These are phyloP conservation scores for Nemania sp. DNA, from an alignment of 2,329 filamentous ascomycete genomes.

Conservation along the genomic window DNA sequence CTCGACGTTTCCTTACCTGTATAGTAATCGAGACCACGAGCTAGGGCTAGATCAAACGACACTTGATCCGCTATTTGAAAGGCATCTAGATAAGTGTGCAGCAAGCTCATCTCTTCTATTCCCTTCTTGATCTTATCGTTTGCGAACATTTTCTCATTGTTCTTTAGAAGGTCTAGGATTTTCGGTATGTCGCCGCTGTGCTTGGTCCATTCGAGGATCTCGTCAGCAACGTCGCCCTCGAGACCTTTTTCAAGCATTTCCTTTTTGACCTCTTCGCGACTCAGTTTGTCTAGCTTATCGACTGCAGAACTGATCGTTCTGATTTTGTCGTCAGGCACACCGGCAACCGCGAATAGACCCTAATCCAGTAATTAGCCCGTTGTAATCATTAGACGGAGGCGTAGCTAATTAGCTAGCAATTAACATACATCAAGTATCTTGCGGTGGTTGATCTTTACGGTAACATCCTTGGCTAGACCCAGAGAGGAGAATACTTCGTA, in stretches of 20 bases:
- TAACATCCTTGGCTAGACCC: conserved; percentile 73
- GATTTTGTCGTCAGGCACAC: conserved; percentile 79
- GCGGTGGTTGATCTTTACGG: conserved; percentile 84
- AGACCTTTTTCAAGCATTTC: conserved; percentile 85
- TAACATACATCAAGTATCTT: conserved; percentile 72
- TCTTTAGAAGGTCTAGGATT: conserved; percentile 69
- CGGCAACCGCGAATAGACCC: conserved; percentile 82
- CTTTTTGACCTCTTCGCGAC: conserved; percentile 78
- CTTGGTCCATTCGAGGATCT: conserved; percentile 78
- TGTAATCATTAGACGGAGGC: not conserved
- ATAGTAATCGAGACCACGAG: conserved; percentile 81
- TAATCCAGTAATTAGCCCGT: conserved; percentile 13
- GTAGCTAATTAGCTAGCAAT: not conserved
- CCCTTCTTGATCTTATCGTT: conserved; percentile 76
- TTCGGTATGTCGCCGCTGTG: conserved; percentile 72
- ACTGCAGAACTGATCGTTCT: conserved; percentile 80
- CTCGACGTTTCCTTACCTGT: conserved; percentile 60
- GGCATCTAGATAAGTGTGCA: conserved; percentile 76
- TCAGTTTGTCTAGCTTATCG: conserved; percentile 82
- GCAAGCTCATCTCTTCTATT: conserved; percentile 74
- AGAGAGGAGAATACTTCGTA: conserved; percentile 79
- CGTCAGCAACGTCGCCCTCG: conserved; percentile 73
- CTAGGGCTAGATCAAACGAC: conserved; percentile 79
- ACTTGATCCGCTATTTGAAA: conserved; percentile 73
- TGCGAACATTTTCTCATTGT: conserved; percentile 68